Percentiles rank a stretch among this genome's conserved stretches.
These are phyloP conservation scores for Talaromyces atroroseus DNA, from an alignment of 2,329 filamentous ascomycete species.

Conservation along the genomic window DNA sequence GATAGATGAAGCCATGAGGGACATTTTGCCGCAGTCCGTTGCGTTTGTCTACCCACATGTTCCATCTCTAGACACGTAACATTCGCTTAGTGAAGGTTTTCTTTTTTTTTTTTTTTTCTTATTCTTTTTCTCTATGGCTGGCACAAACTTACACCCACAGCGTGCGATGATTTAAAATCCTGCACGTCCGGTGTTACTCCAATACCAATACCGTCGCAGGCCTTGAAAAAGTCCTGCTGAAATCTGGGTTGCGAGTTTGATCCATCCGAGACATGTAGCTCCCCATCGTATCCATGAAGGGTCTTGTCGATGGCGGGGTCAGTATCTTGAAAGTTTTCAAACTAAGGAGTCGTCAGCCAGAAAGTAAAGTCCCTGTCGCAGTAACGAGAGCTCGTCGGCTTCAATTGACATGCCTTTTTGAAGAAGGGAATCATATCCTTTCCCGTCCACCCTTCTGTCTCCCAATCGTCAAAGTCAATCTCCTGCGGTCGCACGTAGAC, in stretches of 20 bases:
- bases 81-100: too few relatives aligned
- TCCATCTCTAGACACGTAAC: conserved; percentile 13
- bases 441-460: neutral
- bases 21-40: conserved; percentile 18
- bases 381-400: neutral
- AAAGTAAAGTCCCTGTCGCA: too few relatives aligned
- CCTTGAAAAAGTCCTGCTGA: conserved; percentile 16
- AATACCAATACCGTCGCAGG: conserved; percentile 14
- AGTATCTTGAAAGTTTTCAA: conserved; percentile 16
- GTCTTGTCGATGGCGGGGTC: conserved; percentile 13
- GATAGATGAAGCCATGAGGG: conserved; percentile 16
- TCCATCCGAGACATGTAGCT: conserved; percentile 16
- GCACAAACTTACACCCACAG: conserved; percentile 14
- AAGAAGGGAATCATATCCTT: neutral
- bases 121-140: neutral
- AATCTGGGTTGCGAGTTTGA: conserved; percentile 15
- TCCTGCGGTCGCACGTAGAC: neutral
- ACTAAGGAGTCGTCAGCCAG: conserved; percentile 8
- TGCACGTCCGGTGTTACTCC: conserved; percentile 13
- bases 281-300: conserved; percentile 17
- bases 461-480: conserved; percentile 3
- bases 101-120: neutral
- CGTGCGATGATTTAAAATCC: conserved; percentile 16
- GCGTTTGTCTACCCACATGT: conserved; percentile 16
- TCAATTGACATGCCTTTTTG: neutral